These are phyloP conservation scores for Lithocarpus polystachyus DNA, from an alignment of 306 rosid genomes.

Conservation along the genomic window DNA sequence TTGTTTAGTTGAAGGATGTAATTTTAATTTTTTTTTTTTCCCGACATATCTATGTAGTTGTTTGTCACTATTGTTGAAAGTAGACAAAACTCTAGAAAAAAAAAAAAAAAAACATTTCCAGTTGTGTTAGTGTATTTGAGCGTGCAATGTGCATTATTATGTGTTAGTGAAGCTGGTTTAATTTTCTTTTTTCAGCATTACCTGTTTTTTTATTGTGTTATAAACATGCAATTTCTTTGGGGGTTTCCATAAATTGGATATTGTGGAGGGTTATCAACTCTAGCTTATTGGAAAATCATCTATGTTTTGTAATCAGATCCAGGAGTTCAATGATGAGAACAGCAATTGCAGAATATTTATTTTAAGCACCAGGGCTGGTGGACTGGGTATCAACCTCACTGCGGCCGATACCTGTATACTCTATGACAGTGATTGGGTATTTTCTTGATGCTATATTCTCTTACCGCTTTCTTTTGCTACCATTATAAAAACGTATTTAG, in stretches of 20 bases:
- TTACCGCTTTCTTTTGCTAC: neutral
- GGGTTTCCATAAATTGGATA: neutral
- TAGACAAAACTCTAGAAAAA: neutral
- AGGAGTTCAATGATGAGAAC: conserved; percentile 62
- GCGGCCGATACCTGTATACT: conserved; percentile 97
- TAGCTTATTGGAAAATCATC: conserved; percentile 8
- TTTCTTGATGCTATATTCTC: conserved; percentile 3
- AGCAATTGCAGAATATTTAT: conserved; percentile 70
- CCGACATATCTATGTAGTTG: neutral
- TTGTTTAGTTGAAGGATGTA: neutral
- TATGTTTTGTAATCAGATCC: conserved; percentile 49
- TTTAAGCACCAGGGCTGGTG: conserved; percentile 97
- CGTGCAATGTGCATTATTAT: neutral
- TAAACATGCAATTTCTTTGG: neutral
- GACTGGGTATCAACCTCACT: conserved; percentile 95
- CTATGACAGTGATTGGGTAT: conserved; percentile 99
- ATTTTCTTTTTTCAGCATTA: neutral
- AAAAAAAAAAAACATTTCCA: neutral
- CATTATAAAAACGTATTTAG: neutral
- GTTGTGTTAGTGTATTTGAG: neutral
- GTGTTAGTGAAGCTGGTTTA: neutral
- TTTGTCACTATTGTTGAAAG: neutral
- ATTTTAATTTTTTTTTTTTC: neutral
- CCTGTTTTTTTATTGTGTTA: neutral
- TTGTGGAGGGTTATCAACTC: neutral